Conservation (phyloP, 345 rosid genomes). For the Bruguiera sexangula region DNA sequence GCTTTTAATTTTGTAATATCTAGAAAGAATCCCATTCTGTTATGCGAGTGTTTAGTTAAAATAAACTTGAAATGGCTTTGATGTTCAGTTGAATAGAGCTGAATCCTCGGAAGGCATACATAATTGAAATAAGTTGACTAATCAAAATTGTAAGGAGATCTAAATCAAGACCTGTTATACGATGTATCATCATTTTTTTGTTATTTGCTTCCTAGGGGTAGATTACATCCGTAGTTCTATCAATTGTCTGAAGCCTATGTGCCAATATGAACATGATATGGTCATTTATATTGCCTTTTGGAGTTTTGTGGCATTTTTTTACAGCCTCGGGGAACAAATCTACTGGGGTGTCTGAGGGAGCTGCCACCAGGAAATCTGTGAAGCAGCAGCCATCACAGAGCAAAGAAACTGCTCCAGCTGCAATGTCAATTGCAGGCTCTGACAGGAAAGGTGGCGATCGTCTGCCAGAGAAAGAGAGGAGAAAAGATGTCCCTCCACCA, state of each 20-base stretch:
- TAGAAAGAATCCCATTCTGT: background rate
- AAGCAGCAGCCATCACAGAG: conserved; percentile 18
- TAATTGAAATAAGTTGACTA: too few species aligned
- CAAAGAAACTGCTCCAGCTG: conserved; percentile 23
- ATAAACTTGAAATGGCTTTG: background rate
- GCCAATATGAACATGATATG: background rate
- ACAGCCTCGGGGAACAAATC: conserved; percentile 41
- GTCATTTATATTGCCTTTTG: background rate
- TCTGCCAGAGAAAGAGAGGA: conserved; percentile 73
- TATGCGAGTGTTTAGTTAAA: background rate
- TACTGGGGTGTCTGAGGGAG: conserved; percentile 8
- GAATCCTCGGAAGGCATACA: too few species aligned
- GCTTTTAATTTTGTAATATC: background rate
- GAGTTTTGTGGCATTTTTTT: conserved; percentile 1
- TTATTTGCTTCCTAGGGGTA: too few species aligned
- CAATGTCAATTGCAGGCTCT: conserved; percentile 46
- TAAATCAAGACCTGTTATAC: too few species aligned
- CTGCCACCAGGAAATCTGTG: conserved; percentile 14
- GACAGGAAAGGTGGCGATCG: conserved; percentile 79
- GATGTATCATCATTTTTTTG: too few species aligned
- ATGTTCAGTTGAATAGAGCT: background rate
- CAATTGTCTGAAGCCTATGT: background rate
- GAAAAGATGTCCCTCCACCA: conserved; percentile 66
- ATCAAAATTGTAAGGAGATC: too few species aligned
- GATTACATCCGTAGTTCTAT: too few species aligned